Base-by-base conservation (phyloP, 208 protist species). In the Endotrypanum monterogeii region DNA sequence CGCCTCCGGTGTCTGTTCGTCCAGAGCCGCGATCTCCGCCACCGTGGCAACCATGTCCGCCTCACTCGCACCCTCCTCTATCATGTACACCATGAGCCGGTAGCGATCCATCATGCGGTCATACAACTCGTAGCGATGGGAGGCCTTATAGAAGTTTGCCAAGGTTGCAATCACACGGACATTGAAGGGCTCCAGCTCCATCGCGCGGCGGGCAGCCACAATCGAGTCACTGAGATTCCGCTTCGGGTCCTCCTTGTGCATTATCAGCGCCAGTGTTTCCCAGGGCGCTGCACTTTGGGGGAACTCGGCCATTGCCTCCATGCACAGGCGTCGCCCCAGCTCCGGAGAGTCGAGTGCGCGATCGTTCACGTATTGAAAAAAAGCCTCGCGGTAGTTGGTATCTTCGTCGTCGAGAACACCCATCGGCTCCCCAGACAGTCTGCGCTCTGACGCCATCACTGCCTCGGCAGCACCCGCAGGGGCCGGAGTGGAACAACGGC, bases 51-150 rank as follows among this genome's bases (percentile, higher is more conserved):
- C 54, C 69, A 95, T 85, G 51, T 95, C 91, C 60, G 78, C 84
- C 57, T 69, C 75, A 62, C 65, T 87, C 44, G 85, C 91, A 20
- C 71, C 85, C 63, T 78, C 77, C 70, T 93, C 88, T 54, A 85
- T 30, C 73, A 95, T 83, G 76, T 80, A 87, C 9, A 71, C 76
- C 56, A 95, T 76, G 73, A 92, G 79, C 18, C 78, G 83, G 80
- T 92, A 95, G 56, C 88, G 91, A 73, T 95, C 91, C 80, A 93
- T 79, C 89, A 95, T 92, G 62, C 62, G 58, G 5, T 85, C 83
- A 66, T 84, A 79, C 68, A 95, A 83, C 54, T 80, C 80, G 54
- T 81, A 76, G 14, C 83, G 83, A 32, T 82, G 69, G 30, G 85
- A 79, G 16, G 88, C 88, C 73, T 91, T 88, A 79, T 92, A 93